These are phyloP conservation scores for Byssothecium circinans DNA, from an alignment of 2,329 filamentous ascomycete genomes.

Conservation along the genomic window DNA sequence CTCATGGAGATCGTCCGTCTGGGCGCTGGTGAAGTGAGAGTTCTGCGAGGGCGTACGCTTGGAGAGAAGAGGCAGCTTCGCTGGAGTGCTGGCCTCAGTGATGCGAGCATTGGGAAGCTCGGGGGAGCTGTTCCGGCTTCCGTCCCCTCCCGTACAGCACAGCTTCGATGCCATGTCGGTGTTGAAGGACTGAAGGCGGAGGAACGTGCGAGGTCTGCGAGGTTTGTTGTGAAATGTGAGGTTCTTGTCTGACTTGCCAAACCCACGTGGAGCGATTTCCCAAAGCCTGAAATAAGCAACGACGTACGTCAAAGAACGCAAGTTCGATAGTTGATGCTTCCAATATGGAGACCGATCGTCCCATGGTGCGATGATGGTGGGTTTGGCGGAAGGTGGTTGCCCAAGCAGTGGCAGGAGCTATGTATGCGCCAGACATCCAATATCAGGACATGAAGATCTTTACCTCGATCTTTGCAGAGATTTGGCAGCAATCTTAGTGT, in stretches of 20 bases:
- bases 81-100: conserved; percentile 26
- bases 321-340: not conserved
- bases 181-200: not conserved
- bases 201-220: not conserved
- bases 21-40: conserved; percentile 34
- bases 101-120: conserved; percentile 38
- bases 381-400: not conserved
- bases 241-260: not conserved
- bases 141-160: conserved; percentile 38
- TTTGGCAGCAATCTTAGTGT: no score
- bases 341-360: not conserved
- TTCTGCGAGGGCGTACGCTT: conserved; percentile 18
- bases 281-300: not conserved
- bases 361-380: not conserved
- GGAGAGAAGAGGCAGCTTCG: conserved; percentile 28
- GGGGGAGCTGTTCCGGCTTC: conserved; percentile 29
- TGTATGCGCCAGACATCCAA: no score
- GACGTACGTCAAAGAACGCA: not conserved
- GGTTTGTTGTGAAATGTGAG: not conserved
- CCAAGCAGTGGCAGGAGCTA: no score
- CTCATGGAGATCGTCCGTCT: conserved; percentile 36
- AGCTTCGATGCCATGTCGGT: conserved; percentile 34
- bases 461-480: no score
- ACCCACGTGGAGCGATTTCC: conserved; percentile 15
- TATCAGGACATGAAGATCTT: no score